Evolutionary conservation across 78 protist species (phyloP).

Genomic region (Dictyostelium capitatum): DNA sequence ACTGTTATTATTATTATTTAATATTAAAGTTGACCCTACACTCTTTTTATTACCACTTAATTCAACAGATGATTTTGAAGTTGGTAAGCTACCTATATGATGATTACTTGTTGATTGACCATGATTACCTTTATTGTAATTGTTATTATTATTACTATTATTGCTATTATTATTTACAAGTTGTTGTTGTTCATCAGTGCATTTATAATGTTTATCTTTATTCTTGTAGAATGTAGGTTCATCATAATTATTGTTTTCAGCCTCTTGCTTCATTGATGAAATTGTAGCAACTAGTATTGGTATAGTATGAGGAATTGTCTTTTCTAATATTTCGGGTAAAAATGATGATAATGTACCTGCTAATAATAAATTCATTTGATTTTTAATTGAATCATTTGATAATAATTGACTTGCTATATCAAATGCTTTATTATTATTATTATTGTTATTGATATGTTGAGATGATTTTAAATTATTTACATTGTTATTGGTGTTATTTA

Average conservation of each 20-base stretch:
- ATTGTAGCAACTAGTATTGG: constrained; percentile 62
- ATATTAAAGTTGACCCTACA: neutral
- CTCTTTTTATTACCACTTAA: neutral
- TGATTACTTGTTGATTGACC: neutral
- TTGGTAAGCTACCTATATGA: neutral
- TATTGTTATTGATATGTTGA: constrained; percentile 5
- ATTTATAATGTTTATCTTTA: constrained; percentile 6
- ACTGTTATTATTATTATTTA: neutral
- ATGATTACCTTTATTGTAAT: too few relatives aligned
- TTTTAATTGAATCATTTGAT: constrained; percentile 24
- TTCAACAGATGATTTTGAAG: neutral
- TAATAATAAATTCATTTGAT: constrained; percentile 29
- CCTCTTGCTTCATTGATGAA: constrained; percentile 3
- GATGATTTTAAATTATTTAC: neutral
- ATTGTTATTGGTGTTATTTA: neutral
- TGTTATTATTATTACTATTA: too few relatives aligned
- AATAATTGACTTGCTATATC: constrained; percentile 41
- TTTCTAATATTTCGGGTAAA: constrained; percentile 56
- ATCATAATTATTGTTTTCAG: neutral
- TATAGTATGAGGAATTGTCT: constrained; percentile 62
- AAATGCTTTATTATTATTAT: constrained; percentile 10
- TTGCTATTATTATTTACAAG: too few relatives aligned
- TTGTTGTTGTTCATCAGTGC: neutral
- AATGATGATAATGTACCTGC: constrained; percentile 13
- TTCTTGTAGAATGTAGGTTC: constrained; percentile 34